Percentiles rank a stretch among this genome's conserved stretches.
phyloP scores from a whole-genome alignment of 768 basidiomycete genomes.

The Chalciporus sphaerocephalus region DNA sequence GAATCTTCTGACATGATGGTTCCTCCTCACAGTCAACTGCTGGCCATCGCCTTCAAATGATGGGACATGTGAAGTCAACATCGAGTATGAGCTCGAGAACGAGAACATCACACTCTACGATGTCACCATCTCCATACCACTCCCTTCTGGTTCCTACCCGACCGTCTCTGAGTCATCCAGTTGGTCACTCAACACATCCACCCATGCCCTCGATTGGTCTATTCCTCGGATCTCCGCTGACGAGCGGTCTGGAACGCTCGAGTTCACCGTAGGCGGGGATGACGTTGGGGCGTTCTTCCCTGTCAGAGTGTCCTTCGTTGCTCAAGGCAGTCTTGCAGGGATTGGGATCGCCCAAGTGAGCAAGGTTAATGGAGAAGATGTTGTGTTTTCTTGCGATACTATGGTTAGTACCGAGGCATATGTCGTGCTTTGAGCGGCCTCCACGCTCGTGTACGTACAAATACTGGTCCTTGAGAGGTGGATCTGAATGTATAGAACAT shows the following conservation, averaged over 20 bases:
- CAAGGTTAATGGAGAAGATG: conserved; percentile 48
- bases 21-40: conserved; percentile 68
- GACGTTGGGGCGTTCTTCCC: conserved; percentile 89
- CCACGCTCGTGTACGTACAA: background rate
- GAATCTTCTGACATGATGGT: background rate
- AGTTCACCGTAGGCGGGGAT: conserved; percentile 85
- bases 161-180: conserved; percentile 70
- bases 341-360: conserved; percentile 59
- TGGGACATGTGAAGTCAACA: conserved; percentile 90
- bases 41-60: conserved; percentile 94
- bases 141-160: conserved; percentile 85
- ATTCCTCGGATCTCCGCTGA: conserved; percentile 61
- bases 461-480: background rate
- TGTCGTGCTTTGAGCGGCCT: conserved; percentile 39
- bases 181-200: conserved; percentile 78
- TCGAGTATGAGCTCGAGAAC: conserved; percentile 96
- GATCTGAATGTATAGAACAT: too few species aligned
- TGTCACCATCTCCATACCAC: conserved; percentile 84
- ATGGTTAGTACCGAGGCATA: conserved; percentile 55
- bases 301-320: conserved; percentile 76
- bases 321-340: conserved; percentile 76
- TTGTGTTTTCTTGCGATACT: conserved; percentile 53
- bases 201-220: conserved; percentile 83
- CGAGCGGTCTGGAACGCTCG: conserved; percentile 77
- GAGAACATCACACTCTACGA: conserved; percentile 76